phyloP scores from a whole-genome alignment of 2,329 filamentous ascomycete genomes.

The Zasmidium angulare region DNA sequence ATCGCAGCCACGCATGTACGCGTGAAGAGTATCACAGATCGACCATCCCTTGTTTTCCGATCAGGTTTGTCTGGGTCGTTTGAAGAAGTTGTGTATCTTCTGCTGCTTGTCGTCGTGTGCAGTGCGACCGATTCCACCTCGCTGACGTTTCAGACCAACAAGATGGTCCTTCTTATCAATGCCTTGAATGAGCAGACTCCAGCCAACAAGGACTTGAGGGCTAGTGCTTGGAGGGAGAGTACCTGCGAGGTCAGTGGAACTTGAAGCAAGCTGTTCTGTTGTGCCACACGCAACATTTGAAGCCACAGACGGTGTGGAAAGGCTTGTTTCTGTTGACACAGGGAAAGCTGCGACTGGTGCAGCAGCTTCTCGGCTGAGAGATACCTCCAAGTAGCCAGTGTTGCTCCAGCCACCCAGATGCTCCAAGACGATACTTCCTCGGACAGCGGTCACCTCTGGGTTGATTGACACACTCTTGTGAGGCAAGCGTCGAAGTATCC shows the following conservation, averaged over 20 bases:
- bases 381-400: conserved; percentile 59
- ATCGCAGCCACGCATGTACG: neutral
- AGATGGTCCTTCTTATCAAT: conserved; percentile 75
- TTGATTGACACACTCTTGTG: conserved; percentile 46
- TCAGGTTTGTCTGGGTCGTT: conserved; percentile 34
- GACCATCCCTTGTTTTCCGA: too few species aligned
- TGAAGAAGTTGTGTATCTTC: conserved; percentile 77
- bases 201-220: conserved; percentile 34
- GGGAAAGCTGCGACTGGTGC: neutral
- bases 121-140: conserved; percentile 78
- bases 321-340: neutral
- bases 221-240: neutral
- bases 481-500: conserved; percentile 58
- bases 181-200: conserved; percentile 54
- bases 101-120: conserved; percentile 73
- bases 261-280: neutral
- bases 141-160: conserved; percentile 70
- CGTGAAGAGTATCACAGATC: too few species aligned
- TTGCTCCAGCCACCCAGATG: conserved; percentile 64
- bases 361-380: conserved; percentile 10
- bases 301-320: neutral
- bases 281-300: too few species aligned
- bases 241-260: neutral
- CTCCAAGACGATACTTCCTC: conserved; percentile 45
- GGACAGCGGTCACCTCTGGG: conserved; percentile 41